A percentile compares a stretch with the other conserved stretches of the same genome.
Conservation (phyloP, 2,329 filamentous ascomycete species). For the Colletotrichum aenigma region DNA sequence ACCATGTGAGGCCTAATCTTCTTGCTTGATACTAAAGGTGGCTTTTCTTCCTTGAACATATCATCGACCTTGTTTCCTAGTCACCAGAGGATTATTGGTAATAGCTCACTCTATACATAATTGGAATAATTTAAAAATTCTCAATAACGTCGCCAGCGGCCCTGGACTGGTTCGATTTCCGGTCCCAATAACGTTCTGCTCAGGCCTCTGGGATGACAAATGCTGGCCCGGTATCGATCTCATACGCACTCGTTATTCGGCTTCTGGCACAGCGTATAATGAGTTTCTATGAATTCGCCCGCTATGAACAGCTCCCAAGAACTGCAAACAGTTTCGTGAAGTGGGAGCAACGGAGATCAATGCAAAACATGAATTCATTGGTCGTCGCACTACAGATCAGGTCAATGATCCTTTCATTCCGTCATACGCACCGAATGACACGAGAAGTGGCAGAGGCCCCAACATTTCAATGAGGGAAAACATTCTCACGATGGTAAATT, state of each 20-base stretch:
- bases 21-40: no score
- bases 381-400: not conserved
- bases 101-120: not conserved
- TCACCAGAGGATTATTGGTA: not conserved
- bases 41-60: no score
- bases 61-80: not conserved
- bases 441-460: not conserved
- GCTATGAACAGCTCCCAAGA: not conserved
- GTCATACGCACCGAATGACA: not conserved
- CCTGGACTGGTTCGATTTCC: not conserved
- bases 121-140: not conserved
- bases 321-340: not conserved
- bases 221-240: not conserved
- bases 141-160: not conserved
- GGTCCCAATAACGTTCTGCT: not conserved
- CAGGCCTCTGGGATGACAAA: not conserved
- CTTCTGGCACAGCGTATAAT: not conserved
- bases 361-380: not conserved
- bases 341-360: not conserved
- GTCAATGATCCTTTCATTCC: not conserved
- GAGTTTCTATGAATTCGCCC: rapidly evolving
- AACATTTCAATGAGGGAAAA: not conserved
- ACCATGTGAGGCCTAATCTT: no score
- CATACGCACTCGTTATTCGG: not conserved
- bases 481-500: not conserved